Base-by-base conservation (phyloP, 192 early-diverging fungal genomes). In the Backusella tarrabulga region DNA sequence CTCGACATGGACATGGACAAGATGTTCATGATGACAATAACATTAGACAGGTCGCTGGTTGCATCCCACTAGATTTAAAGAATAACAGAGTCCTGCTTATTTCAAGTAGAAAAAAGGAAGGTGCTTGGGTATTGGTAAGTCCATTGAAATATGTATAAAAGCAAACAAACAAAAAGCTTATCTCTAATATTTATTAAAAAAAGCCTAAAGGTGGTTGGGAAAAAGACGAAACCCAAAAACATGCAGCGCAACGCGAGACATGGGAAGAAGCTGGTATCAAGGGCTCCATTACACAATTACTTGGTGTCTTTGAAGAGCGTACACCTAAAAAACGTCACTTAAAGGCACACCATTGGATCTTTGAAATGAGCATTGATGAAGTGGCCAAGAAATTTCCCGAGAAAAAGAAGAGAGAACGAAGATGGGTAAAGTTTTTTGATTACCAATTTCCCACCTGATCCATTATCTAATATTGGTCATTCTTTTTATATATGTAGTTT, bases 151-250 rank as follows among this genome's bases (percentile, higher is more conserved):
- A 15, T 67, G 7, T n/a, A 35, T 8, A n/a, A 29, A 34, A 29
- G 36, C 34, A 15, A 23, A 68, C 29, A 66, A 68, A 34, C 21
- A 66, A 76, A 11, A 67, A n/a, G 14, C 9, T 56, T 32, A 79
- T 72, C 44, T 15, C 40, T 32, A 32, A 32, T 23, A 41, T 23
- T 76, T 11, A 42, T 38, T 21, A 42, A 34, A 40, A 54, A 38
- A 70, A 85, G 85, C 88, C 90, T 19, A 89, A 91, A 76, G 90
- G 90, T 26, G 90, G 90, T 32, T 91, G 90, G 90, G 90, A 91
- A 71, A 84, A 86, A 67, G 88, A 89, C 63, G 90, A 91, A 77
- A 85, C 87, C 14, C 79, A 85, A 41, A 81, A 82, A 72, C 79
- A 86, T 54, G 88, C 88, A 17, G 90, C 90, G 34, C 71, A 71